Evolutionary conservation across 2,329 filamentous ascomycete genomes (phyloP), one percentile per base, ranked within the genome.

Genomic region (Pseudogymnoascus sp.): DNA sequence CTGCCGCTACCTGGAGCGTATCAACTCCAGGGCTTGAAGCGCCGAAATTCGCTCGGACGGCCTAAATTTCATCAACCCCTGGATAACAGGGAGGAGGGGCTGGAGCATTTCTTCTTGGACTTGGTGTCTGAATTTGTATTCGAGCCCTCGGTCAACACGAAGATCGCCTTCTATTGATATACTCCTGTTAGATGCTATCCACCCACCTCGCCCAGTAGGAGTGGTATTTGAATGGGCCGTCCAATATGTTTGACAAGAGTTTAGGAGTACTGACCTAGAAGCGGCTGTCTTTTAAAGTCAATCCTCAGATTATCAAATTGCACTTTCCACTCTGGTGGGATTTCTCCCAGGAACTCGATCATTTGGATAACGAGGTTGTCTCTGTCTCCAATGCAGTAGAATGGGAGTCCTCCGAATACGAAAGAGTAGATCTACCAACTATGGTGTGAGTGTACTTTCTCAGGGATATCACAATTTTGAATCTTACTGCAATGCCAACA

Each of bases 311-410:
- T 17, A 54, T 54, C 15, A 54, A 33, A 54, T 10, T 36, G 41
- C 15, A 54, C n/a, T 44, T 64, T 26, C 63, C 63, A 65, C 36
- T 65, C 63, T 6, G 8, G 15, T n/a, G 63, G 63, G 17, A 65
- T 29, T 6, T 36, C n/a, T 31, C 41, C 63, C 7, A 63, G 24
- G 24, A 65, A 61, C 13, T 57, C 37, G 8, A 62, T 64, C 63
- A 65, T 65, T 15, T 58, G 40, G 5, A 31, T 58, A 17, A 65
- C 41, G 15, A 62, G 44, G 17, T 8, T 59, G 11, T 44, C 58
- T 35, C 35, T 36, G 13, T 57, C 44, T 11, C 54, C 58, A 3
- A 62, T 17, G 31, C 21, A 58, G 15, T 35, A 37, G 31, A 64
- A 64, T 11, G 63, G 63, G 8, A 31, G 44, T 13, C 26, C 33